A percentile compares a stretch with the other conserved stretches of the same genome.
These are phyloP conservation scores for Vaccinium myrtillus DNA, from an alignment of 148 eudicot genomes.

Conservation along the genomic window DNA sequence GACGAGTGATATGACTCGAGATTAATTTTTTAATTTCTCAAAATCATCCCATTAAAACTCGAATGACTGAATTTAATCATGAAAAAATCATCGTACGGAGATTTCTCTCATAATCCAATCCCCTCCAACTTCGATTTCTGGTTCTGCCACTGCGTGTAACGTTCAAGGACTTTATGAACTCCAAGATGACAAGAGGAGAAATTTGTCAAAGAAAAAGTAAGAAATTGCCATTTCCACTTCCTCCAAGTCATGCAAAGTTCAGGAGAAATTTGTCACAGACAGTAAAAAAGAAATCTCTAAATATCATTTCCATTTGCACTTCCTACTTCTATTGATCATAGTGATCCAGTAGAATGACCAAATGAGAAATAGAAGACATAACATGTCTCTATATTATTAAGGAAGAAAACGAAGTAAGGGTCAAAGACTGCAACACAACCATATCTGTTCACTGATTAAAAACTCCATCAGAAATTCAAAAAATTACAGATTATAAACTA, in stretches of 20 bases:
- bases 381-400: background rate
- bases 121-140: too few species aligned
- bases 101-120: too few species aligned
- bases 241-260: background rate
- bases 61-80: too few species aligned
- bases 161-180: too few species aligned
- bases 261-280: background rate
- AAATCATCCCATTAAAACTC: too few species aligned
- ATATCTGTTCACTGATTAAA: background rate
- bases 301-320: background rate
- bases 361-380: background rate
- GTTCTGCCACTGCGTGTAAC: too few species aligned
- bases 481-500: constrained; percentile 9
- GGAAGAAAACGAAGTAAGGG: background rate
- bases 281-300: background rate
- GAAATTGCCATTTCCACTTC: too few species aligned
- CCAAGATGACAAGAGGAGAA: too few species aligned
- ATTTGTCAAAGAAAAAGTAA: too few species aligned
- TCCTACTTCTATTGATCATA: constrained; percentile 4
- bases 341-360: background rate
- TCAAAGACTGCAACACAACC: background rate
- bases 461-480: background rate
- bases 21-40: too few species aligned
- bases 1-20: too few species aligned
- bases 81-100: too few species aligned